phyloP scores from a whole-genome alignment of 345 rosid genomes.

The Eucalyptus curtisii region DNA sequence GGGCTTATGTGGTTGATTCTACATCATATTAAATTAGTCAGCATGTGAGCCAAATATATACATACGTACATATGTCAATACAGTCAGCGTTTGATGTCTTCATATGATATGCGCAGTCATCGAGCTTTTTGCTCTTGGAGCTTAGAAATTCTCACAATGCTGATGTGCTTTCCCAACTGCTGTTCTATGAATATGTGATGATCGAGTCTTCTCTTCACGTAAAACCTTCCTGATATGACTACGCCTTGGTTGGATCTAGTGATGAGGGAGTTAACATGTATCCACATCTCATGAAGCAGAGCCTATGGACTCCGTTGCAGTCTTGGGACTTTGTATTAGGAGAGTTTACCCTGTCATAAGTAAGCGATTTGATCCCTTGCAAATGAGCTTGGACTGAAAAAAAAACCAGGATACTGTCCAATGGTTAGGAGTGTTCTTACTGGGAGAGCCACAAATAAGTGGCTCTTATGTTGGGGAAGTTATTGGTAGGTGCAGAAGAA shows the following conservation, averaged over 20 bases:
- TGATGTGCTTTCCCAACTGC: neutral
- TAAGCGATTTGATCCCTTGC: neutral
- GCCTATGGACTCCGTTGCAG: neutral
- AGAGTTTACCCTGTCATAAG: neutral
- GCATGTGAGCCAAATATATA: neutral
- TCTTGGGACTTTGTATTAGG: neutral
- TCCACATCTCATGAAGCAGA: neutral
- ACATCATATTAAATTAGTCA: neutral
- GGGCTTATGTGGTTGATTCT: neutral
- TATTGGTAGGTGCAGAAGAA: neutral
- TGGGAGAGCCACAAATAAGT: neutral
- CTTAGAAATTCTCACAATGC: neutral
- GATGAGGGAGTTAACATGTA: neutral
- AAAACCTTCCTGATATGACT: neutral
- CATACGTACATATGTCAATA: neutral
- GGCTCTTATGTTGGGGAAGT: neutral
- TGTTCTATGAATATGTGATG: neutral
- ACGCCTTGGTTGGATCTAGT: neutral
- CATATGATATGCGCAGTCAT: neutral
- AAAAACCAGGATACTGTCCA: neutral
- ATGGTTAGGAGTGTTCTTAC: neutral
- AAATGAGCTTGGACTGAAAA: neutral
- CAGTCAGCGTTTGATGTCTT: neutral
- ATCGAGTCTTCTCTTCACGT: neutral
- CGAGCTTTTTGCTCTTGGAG: neutral